Evolutionary conservation across 208 protist genomes (phyloP).

Genomic region (Trypanosoma platydactyli): DNA sequence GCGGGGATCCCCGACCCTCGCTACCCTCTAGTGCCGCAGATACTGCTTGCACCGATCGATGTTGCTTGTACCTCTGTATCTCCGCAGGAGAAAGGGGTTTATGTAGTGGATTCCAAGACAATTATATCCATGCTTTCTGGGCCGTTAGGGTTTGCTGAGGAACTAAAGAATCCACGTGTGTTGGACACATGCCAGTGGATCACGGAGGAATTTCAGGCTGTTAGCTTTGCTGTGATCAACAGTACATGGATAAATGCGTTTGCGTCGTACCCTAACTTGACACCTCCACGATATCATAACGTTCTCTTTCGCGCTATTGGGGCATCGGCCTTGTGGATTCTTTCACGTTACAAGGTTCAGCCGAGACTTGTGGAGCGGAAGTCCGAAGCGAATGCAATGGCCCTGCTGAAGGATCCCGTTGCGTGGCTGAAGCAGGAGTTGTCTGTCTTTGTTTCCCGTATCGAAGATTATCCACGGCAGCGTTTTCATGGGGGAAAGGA

Average conservation of each 20-base stretch:
- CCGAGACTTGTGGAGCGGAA: conserved; percentile 21
- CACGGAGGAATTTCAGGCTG: conserved; percentile 59
- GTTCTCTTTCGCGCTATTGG: conserved; percentile 61
- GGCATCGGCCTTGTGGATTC: conserved; percentile 42
- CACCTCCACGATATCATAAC: conserved; percentile 53
- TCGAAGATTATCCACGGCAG: conserved; percentile 8
- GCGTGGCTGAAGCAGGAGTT: conserved; percentile 58
- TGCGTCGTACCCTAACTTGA: conserved; percentile 52
- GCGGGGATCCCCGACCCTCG: conserved; percentile 54
- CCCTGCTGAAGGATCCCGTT: conserved; percentile 12
- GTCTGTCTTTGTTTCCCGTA: conserved; percentile 35
- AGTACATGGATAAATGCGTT: conserved; percentile 61
- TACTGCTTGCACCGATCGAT: conserved; percentile 42
- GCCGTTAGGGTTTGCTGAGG: conserved; percentile 49
- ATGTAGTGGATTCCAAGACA: conserved; percentile 63
- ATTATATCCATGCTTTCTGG: conserved; percentile 52
- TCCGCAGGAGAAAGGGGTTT: conserved; percentile 24
- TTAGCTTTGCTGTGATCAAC: conserved; percentile 72
- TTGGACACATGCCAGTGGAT: conserved; percentile 67
- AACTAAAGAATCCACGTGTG: conserved; percentile 51
- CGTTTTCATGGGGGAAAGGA: conserved; percentile 64
- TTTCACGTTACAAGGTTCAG: conserved; percentile 63
- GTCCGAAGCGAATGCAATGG: neutral
- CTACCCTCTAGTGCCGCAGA: conserved; percentile 77
- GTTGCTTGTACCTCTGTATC: neutral